Conservation (phyloP, 192 early-diverging fungal species). For the Coemansia javaensis region DNA sequence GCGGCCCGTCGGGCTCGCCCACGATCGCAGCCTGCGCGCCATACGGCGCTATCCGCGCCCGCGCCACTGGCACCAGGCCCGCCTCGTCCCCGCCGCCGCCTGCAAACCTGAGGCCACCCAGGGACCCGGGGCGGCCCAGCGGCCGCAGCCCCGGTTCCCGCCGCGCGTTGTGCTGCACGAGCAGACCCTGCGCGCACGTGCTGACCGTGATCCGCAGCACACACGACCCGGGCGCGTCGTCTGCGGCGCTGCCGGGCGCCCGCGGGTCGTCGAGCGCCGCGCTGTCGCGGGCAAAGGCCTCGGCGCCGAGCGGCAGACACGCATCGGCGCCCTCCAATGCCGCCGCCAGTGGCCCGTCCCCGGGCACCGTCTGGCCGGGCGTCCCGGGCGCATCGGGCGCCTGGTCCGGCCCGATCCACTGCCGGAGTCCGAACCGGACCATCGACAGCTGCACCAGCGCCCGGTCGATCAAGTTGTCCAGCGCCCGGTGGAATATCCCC, state of each 20-base stretch:
- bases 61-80: slow-evolving; percentile 5
- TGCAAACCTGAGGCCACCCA: no score
- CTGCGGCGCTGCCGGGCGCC: not conserved
- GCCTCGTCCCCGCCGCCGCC: not conserved
- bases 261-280: not conserved
- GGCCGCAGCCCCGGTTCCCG: slow-evolving; percentile 2
- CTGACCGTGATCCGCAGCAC: slow-evolving; percentile 6
- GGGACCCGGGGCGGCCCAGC: slow-evolving; percentile 5
- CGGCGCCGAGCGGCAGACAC: slow-evolving; percentile 7
- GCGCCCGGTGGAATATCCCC: slow-evolving; percentile 21
- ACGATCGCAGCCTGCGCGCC: slow-evolving; percentile 19
- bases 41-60: slow-evolving; percentile 25
- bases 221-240: not conserved
- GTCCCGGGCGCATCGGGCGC: not conserved
- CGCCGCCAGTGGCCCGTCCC: not conserved
- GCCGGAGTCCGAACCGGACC: slow-evolving; percentile 40
- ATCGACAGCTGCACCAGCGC: slow-evolving; percentile 41
- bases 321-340: slow-evolving; percentile 1
- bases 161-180: slow-evolving; percentile 23
- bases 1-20: slow-evolving; percentile 7
- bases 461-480: slow-evolving; percentile 38
- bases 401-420: slow-evolving; percentile 36
- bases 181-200: slow-evolving; percentile 8
- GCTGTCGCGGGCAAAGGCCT: slow-evolving; percentile 16
- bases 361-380: not conserved